Evolutionary conservation across 345 rosid species (phyloP).

Genomic region (Lagerstroemia speciosa): DNA sequence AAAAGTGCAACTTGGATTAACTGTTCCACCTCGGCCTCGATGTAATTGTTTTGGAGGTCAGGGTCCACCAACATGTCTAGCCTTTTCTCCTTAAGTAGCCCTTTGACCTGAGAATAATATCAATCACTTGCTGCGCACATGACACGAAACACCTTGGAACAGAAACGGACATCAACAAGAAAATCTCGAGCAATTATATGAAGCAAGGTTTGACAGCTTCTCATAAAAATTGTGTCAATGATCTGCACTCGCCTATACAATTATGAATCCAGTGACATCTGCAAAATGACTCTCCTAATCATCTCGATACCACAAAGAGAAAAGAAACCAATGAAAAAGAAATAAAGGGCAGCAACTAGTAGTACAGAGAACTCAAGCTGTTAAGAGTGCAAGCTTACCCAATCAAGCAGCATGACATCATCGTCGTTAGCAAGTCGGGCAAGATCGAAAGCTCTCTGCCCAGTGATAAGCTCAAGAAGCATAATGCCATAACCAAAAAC

Average conservation of each 20-base stretch:
- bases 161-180: neutral
- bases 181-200: neutral
- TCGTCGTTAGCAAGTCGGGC: conserved; percentile 96
- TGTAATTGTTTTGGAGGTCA: conserved; percentile 66
- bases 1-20: conserved; percentile 88
- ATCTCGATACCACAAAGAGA: neutral
- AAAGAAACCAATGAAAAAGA: neutral
- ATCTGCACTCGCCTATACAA: neutral
- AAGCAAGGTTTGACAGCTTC: neutral
- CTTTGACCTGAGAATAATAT: conserved; percentile 63
- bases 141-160: neutral
- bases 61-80: conserved; percentile 93
- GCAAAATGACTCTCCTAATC: neutral
- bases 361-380: neutral
- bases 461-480: conserved; percentile 91
- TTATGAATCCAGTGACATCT: neutral
- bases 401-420: conserved; percentile 93
- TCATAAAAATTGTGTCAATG: neutral
- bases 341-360: neutral
- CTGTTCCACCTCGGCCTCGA: conserved; percentile 76
- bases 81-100: conserved; percentile 86
- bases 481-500: conserved; percentile 95
- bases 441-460: conserved; percentile 96
- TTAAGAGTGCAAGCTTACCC: conserved; percentile 44
- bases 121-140: neutral